Conservation (phyloP, 257 asterid species). For the Handroanthus guayacan region DNA sequence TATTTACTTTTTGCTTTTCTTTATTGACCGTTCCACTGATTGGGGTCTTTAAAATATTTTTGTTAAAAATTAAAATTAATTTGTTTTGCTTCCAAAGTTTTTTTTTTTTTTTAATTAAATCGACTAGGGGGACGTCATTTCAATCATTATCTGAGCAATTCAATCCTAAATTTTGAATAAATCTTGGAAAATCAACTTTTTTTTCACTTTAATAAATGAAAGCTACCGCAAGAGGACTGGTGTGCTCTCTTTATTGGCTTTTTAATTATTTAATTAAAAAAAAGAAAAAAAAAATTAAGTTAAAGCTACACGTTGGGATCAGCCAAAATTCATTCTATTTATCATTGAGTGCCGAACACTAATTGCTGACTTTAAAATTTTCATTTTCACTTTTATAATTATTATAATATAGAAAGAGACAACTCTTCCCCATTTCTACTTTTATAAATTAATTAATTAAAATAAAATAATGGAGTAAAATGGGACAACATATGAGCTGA, state of each 20-base stretch:
- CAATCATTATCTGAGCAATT: too few species aligned
- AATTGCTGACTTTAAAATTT: not conserved
- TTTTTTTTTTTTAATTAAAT: too few species aligned
- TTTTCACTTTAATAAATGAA: not conserved
- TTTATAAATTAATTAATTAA: not conserved
- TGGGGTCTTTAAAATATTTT: too few species aligned
- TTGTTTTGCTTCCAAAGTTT: too few species aligned
- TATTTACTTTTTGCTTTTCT: too few species aligned
- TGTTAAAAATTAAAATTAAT: too few species aligned
- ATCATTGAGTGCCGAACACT: conserved; percentile 9
- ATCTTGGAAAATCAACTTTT: not conserved
- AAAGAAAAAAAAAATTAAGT: not conserved
- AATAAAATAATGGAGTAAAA: not conserved
- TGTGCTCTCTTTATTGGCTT: conserved; percentile 4
- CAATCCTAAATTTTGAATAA: too few species aligned
- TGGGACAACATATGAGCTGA: not conserved
- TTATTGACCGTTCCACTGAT: too few species aligned
- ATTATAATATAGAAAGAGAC: not conserved
- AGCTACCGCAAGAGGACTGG: not conserved
- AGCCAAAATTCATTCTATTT: not conserved
- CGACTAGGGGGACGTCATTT: too few species aligned
- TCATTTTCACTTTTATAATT: conserved; percentile 8
- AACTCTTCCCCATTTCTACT: not conserved
- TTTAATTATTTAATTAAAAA: not conserved
- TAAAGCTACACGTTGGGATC: conserved; percentile 9